phyloP scores from a whole-genome alignment of 1,284 basidiomycete species.

The Sphaerobolus stellatus region DNA sequence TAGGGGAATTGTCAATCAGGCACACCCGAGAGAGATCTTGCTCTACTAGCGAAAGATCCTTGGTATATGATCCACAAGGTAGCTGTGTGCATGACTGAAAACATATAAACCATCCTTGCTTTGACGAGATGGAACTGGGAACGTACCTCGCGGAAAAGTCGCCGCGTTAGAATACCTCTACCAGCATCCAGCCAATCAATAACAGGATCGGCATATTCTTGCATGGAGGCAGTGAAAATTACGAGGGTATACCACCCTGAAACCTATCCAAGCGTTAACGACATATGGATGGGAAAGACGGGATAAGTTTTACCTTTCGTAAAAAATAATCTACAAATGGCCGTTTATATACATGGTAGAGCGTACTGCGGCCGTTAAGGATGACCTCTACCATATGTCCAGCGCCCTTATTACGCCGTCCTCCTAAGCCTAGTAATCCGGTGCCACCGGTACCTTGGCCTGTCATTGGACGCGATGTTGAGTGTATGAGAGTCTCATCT shows the following conservation, averaged over 20 bases:
- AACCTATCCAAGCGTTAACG: slow-evolving; percentile 60
- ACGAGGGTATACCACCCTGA: slow-evolving; percentile 98
- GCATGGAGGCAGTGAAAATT: slow-evolving; percentile 98
- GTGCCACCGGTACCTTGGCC: slow-evolving; percentile 47
- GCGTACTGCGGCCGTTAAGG: slow-evolving; percentile 82
- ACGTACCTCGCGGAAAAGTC: slow-evolving; percentile 89
- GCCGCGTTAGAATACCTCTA: slow-evolving; percentile 81
- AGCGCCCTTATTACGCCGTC: slow-evolving; percentile 63
- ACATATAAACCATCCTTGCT: not conserved
- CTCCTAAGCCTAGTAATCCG: slow-evolving; percentile 64
- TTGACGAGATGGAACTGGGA: slow-evolving; percentile 15
- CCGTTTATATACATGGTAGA: slow-evolving; percentile 98
- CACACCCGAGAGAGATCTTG: slow-evolving; percentile 87
- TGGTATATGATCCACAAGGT: slow-evolving; percentile 91
- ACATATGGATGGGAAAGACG: not conserved
- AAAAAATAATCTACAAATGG: slow-evolving; percentile 97
- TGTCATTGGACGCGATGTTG: slow-evolving; percentile 78
- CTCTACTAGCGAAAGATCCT: slow-evolving; percentile 88
- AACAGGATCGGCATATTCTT: slow-evolving; percentile 98
- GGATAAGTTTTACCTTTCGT: slow-evolving; percentile 66
- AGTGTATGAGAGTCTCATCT: slow-evolving; percentile 98
- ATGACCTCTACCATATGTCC: slow-evolving; percentile 96
- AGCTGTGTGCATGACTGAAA: slow-evolving; percentile 87
- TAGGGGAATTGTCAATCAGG: slow-evolving; percentile 94
- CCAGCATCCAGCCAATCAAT: slow-evolving; percentile 99